phyloP scores from a whole-genome alignment of 345 rosid species.

The Bruguiera sexangula region DNA sequence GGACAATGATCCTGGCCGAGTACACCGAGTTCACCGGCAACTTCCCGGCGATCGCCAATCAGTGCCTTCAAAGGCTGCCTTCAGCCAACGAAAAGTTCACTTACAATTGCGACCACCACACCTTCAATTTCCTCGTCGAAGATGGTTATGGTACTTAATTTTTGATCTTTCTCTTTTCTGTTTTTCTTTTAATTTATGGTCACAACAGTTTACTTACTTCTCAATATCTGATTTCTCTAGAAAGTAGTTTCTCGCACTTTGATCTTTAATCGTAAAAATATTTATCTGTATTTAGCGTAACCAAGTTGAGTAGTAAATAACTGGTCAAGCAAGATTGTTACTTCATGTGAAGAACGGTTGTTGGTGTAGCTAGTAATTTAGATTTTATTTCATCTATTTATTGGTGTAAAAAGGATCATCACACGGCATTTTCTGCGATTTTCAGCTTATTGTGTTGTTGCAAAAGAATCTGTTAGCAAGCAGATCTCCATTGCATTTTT shows the following conservation, averaged over 20 bases:
- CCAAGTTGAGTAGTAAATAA: not conserved
- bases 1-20: slow-evolving; percentile 86
- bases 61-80: slow-evolving; percentile 85
- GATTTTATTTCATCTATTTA: not conserved
- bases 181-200: no score
- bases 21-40: slow-evolving; percentile 97
- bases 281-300: no score
- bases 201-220: no score
- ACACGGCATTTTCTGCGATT: slow-evolving; percentile 12
- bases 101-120: slow-evolving; percentile 95
- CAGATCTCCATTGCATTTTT: slow-evolving; percentile 88
- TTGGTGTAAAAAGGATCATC: not conserved
- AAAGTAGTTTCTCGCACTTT: no score
- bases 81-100: slow-evolving; percentile 92
- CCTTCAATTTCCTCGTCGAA: slow-evolving; percentile 92
- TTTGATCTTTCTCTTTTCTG: not conserved
- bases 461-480: slow-evolving; percentile 85
- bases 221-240: no score
- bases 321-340: not conserved
- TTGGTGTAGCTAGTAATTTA: not conserved
- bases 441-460: slow-evolving; percentile 95
- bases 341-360: not conserved
- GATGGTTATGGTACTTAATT: slow-evolving; percentile 70
- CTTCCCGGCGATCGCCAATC: slow-evolving; percentile 94
- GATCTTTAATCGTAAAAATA: no score